Evolutionary conservation across 495 filamentous ascomycete species (phyloP).

Genomic region (Tuber magnatum): DNA sequence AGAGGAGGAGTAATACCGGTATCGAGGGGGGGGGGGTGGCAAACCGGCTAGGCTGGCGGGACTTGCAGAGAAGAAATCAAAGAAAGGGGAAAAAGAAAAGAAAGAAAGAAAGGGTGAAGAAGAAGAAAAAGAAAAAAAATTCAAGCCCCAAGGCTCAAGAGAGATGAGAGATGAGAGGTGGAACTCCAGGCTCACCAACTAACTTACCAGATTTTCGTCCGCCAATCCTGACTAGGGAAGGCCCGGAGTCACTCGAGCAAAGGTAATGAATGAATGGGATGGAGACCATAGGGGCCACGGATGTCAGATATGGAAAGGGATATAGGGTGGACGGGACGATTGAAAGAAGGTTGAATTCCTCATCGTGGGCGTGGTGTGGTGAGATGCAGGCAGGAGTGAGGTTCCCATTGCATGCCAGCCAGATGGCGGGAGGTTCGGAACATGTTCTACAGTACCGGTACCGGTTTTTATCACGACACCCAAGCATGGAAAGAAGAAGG

Average conservation of each 20-base stretch:
- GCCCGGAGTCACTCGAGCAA: not conserved
- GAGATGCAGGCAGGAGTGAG: not conserved
- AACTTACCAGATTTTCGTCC: not conserved
- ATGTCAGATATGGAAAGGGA: not conserved
- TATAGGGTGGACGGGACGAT: not conserved
- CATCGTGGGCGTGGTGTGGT: not conserved
- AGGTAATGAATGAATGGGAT: not conserved
- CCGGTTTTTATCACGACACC: no score
- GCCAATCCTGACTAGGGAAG: not conserved
- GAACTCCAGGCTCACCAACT: not conserved
- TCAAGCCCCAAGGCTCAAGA: not conserved
- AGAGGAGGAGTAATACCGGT: not conserved
- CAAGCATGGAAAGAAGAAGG: not conserved
- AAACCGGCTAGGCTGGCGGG: not conserved
- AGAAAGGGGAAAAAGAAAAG: not conserved
- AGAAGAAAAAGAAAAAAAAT: not conserved
- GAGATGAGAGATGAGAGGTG: not conserved
- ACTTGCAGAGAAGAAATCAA: not conserved
- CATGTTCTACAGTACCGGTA: not conserved
- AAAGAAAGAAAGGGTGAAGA: no score
- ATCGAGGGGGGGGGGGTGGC: not conserved
- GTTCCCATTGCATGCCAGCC: not conserved
- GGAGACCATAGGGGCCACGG: not conserved
- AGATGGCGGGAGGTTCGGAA: not conserved
- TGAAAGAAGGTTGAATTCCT: not conserved